A percentile compares a stretch with the other conserved stretches of the same genome.
These are phyloP conservation scores for Phytophthora capsici DNA, from an alignment of 352 stramenopile species.

Conservation along the genomic window DNA sequence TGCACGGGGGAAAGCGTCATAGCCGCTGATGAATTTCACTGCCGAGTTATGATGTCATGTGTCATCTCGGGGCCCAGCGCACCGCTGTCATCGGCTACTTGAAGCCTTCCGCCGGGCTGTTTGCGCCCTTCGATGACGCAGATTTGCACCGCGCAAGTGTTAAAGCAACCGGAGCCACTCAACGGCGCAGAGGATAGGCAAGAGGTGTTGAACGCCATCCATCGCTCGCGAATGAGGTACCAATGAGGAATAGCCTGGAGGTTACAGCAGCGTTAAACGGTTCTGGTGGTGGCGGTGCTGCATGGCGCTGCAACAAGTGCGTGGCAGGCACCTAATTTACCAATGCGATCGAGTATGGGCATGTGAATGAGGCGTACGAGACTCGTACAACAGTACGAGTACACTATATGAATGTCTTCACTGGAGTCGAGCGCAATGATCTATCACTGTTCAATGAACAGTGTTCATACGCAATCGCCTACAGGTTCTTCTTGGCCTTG, in stretches of 20 bases:
- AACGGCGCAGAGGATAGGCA: constrained; percentile 12
- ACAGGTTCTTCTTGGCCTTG: constrained; percentile 33
- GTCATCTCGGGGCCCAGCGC: constrained; percentile 1
- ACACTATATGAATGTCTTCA: constrained; percentile 1
- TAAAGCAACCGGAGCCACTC: constrained; percentile 25
- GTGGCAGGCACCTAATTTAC: background rate
- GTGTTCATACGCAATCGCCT: background rate
- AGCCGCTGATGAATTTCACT: constrained; percentile 26
- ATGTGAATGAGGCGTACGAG: background rate
- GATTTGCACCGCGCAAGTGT: background rate
- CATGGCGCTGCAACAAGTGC: constrained; percentile 26
- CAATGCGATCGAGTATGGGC: no score
- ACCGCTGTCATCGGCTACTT: constrained; percentile 23
- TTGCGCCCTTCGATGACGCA: constrained; percentile 32
- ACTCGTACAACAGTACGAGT: no score
- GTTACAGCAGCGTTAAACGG: background rate
- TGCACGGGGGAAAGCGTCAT: constrained; percentile 13
- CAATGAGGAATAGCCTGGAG: background rate
- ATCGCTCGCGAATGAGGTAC: no score
- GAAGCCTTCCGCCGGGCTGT: constrained; percentile 3
- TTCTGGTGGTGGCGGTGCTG: constrained; percentile 24
- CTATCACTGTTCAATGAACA: no score
- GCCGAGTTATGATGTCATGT: constrained; percentile 42
- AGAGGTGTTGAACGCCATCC: constrained; percentile 15
- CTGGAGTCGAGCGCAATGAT: background rate